Percentiles rank a stretch among this genome's conserved stretches.
Conservation (phyloP, 345 rosid species). For the Eucalyptus tenuipes region DNA sequence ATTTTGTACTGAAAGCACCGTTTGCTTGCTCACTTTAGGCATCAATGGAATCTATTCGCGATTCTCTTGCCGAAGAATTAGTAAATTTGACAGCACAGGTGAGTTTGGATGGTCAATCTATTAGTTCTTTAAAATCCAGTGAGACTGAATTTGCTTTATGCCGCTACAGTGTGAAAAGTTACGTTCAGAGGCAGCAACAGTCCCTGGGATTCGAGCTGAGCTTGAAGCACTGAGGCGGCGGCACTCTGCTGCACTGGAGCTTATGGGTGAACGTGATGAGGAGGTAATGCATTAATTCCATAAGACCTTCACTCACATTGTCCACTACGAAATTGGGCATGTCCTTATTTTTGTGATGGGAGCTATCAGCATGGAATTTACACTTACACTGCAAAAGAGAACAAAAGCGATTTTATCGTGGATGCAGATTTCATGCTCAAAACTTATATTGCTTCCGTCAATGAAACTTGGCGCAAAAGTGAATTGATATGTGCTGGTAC, state of each 20-base stretch:
- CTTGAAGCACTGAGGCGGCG: conserved; percentile 87
- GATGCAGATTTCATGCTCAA: background rate
- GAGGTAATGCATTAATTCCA: conserved; percentile 40
- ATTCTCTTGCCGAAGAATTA: conserved; percentile 95
- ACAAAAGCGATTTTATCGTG: background rate
- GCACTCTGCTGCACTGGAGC: conserved; percentile 94
- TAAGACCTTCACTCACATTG: background rate
- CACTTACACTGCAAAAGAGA: background rate
- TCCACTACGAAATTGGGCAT: background rate
- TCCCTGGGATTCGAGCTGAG: conserved; percentile 86
- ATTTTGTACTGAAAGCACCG: background rate
- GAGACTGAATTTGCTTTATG: background rate
- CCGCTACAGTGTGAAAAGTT: conserved; percentile 73
- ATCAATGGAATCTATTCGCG: conserved; percentile 93
- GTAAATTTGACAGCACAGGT: conserved; percentile 95
- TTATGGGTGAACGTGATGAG: conserved; percentile 99
- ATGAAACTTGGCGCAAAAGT: background rate
- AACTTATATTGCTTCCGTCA: background rate
- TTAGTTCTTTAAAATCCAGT: background rate
- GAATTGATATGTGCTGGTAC: background rate
- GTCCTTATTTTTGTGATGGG: background rate
- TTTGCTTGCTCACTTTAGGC: conserved; percentile 25
- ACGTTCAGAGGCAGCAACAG: conserved; percentile 49
- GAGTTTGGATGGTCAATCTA: background rate
- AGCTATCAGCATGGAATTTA: background rate